Base-by-base conservation (phyloP, 192 early-diverging fungal genomes). In the Coemansia sp. region DNA sequence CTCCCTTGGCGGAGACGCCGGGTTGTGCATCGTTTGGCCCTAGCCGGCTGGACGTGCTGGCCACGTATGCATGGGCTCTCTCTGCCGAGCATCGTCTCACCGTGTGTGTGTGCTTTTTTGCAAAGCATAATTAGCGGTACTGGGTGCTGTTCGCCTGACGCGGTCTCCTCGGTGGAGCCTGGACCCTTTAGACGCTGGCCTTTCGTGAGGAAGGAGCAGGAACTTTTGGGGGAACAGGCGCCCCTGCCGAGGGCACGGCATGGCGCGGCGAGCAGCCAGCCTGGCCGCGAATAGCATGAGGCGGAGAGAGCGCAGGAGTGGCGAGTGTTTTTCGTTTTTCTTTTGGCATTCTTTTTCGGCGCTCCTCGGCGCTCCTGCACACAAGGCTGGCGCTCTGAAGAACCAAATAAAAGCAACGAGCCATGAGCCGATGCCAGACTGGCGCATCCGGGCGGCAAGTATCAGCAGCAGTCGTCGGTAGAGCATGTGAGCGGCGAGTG, bases 271-370 rank as follows among this genome's bases (percentile, higher is more conserved):
- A 24, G 15, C 10, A 26, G 46, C 15, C 8, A 29, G 24, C 26
- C 46, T 15, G 24, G 29, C 29, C 29, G 17, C 15, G 15, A n/a
- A 14, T 21, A 34, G 52, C 29, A 29, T 10, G n/a, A 48, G 22
- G 32, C 29, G 44, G 6, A 9, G 17, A 60, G 15, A 33, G 44
- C 58, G 42, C 29, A 2, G 8, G 22, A 44, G 14, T 18, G 19
- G 58, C 58, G 27, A 42, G 39, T 59, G 40, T 61, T 21, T n/a
- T 44, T 34, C 19, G n/a, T 42, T 61, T 72, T 72, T 72, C 70
- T 72, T 72, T 55, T 72, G 70, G 59, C 70, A 60, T 72, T 72
- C 70, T 72, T 72, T 72, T 58, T 64, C 33, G 35, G 35, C 17
- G 5, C 46, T 61, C 46, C 44, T 17, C 34, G 27, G 44, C 44